A percentile compares a stretch with the other conserved stretches of the same genome.
Conservation (phyloP, 1,139 yeast genomes). For the Debaryomyces udenii region DNA sequence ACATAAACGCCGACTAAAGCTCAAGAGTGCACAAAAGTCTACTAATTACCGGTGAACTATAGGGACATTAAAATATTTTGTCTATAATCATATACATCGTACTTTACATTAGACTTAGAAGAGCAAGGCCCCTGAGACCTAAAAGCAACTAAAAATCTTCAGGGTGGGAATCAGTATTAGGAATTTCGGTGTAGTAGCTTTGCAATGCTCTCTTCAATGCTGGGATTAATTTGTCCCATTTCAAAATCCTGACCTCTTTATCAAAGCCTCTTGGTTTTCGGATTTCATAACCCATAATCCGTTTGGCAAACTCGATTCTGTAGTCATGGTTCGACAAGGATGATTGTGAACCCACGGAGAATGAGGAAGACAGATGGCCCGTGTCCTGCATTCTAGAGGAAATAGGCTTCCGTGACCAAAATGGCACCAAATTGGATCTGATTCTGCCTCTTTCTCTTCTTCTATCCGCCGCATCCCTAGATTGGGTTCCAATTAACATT, state of each 20-base stretch:
- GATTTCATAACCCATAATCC: slow-evolving; percentile 66
- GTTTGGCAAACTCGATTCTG: slow-evolving; percentile 58
- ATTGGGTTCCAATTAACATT: slow-evolving; percentile 54
- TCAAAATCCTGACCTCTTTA: slow-evolving; percentile 63
- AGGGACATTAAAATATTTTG: too few relatives aligned
- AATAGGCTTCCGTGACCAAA: slow-evolving; percentile 65
- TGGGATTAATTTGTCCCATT: slow-evolving; percentile 62
- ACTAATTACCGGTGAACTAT: too few relatives aligned
- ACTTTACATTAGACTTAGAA: too few relatives aligned
- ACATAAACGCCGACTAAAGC: too few relatives aligned
- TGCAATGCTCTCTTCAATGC: slow-evolving; percentile 65
- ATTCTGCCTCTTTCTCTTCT: slow-evolving; percentile 66
- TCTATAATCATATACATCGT: too few relatives aligned
- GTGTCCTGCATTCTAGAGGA: slow-evolving; percentile 48
- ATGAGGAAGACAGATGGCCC: slow-evolving; percentile 11
- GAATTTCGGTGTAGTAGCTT: slow-evolving; percentile 62
- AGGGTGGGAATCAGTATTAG: slow-evolving; percentile 23
- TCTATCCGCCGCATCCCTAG: slow-evolving; percentile 50
- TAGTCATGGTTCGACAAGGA: slow-evolving; percentile 42
- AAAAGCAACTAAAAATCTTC: slow-evolving; percentile 8
- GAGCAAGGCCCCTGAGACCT: too few relatives aligned
- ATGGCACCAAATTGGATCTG: slow-evolving; percentile 66
- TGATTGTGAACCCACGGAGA: slow-evolving; percentile 14
- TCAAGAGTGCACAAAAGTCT: too few relatives aligned
- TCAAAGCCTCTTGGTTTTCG: slow-evolving; percentile 71